phyloP scores from a whole-genome alignment of 2,329 filamentous ascomycete species.

The Hypoxylon sp. region DNA sequence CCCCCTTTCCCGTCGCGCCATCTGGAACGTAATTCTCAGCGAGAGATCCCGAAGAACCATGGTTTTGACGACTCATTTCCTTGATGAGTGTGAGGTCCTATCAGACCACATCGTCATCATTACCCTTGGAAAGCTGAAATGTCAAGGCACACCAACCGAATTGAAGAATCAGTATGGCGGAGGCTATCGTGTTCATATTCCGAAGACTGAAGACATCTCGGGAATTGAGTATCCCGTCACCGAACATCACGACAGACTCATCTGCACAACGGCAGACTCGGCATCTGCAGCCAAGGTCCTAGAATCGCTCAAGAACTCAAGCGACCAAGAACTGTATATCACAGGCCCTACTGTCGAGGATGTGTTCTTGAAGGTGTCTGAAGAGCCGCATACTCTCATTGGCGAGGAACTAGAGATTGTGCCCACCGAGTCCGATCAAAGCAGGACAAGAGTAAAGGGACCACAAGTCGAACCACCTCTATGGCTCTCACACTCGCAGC shows the following conservation, averaged over 20 bases:
- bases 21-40: conserved; percentile 51
- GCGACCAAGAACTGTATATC: conserved; percentile 72
- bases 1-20: conserved; percentile 71
- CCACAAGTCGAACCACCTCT: conserved; percentile 32
- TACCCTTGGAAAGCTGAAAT: conserved; percentile 50
- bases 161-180: conserved; percentile 52
- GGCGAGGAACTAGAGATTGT: conserved; percentile 39
- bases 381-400: conserved; percentile 60
- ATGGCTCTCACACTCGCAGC: conserved; percentile 40
- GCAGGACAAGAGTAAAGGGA: conserved; percentile 25
- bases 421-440: conserved; percentile 20
- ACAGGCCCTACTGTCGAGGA: conserved; percentile 77
- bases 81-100: conserved; percentile 52
- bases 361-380: conserved; percentile 75
- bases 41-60: conserved; percentile 50
- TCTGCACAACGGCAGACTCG: conserved; percentile 70
- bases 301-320: conserved; percentile 65
- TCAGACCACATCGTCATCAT: conserved; percentile 51
- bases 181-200: conserved; percentile 53
- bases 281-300: conserved; percentile 68
- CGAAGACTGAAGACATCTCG: conserved; percentile 46
- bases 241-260: conserved; percentile 64
- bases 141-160: conserved; percentile 51
- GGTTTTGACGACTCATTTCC: conserved; percentile 51
- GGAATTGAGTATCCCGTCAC: conserved; percentile 42